Percentiles rank a stretch among this genome's conserved stretches.
Evolutionary conservation across 2,329 filamentous ascomycete genomes (phyloP).

Genomic region (Epichloe typhina): DNA sequence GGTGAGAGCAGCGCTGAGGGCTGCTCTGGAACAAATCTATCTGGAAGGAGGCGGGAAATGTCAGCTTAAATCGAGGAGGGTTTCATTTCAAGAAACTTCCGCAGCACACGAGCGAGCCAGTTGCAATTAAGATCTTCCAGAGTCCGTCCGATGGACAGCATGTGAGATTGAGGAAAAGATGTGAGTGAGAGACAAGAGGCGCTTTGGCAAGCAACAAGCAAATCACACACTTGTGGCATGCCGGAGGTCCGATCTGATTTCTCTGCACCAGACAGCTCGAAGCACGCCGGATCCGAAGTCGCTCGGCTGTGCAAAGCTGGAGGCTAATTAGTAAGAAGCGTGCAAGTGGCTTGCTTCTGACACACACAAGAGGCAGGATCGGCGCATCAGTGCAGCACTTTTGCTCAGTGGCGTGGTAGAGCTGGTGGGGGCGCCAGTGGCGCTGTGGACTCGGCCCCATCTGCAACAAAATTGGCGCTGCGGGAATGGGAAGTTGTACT

Average conservation of each 20-base stretch:
- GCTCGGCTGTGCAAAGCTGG: background rate
- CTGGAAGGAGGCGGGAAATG: background rate
- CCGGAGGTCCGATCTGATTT: background rate
- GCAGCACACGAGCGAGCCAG: background rate
- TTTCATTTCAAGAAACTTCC: background rate
- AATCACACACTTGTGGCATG: background rate
- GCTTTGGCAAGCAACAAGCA: too few species aligned
- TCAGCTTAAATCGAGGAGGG: background rate
- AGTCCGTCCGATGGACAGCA: too few species aligned
- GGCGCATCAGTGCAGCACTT: background rate
- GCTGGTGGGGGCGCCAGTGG: slow-evolving; percentile 2
- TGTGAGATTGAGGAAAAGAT: background rate
- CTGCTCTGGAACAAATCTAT: slow-evolving; percentile 12
- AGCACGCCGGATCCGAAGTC: background rate
- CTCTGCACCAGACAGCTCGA: background rate
- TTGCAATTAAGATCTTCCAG: too few species aligned
- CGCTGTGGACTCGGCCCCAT: background rate
- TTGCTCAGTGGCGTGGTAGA: background rate
- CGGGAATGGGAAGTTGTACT: background rate
- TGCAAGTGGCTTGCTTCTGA: background rate
- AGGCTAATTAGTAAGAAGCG: too few species aligned
- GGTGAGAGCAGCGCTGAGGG: slow-evolving; percentile 13
- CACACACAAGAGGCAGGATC: background rate
- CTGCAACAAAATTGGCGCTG: background rate
- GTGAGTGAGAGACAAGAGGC: background rate